phyloP scores from a whole-genome alignment of 202 grass and related monocot species.

The Carex sylvatica region DNA sequence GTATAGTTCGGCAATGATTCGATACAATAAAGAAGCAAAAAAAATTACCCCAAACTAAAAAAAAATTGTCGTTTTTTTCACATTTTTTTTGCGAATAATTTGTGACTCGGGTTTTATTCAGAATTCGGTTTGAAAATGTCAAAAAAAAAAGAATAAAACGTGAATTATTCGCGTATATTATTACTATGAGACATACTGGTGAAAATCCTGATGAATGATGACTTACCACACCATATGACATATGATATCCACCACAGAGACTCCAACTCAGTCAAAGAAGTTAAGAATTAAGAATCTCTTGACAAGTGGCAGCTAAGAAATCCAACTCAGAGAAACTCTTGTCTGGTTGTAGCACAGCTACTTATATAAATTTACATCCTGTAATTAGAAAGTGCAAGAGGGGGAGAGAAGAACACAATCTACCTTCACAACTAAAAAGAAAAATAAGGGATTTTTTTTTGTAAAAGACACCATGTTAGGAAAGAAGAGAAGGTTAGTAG shows the following conservation, averaged over 20 bases:
- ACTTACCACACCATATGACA: not conserved
- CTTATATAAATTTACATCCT: not conserved
- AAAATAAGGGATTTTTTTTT: not conserved
- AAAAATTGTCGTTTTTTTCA: no score
- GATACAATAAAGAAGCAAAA: no score
- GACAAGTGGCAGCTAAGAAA: not conserved
- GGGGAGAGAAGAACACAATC: not conserved
- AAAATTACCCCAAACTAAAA: no score
- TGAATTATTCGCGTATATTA: no score
- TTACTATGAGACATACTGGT: not conserved
- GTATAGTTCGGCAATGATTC: no score
- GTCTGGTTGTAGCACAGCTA: not conserved
- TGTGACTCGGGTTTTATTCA: no score
- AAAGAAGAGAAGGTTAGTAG: not conserved
- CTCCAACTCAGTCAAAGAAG: constrained; percentile 3
- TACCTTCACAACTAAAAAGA: not conserved
- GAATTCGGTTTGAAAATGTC: no score
- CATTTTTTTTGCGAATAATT: no score
- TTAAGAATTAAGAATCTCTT: constrained; percentile 7
- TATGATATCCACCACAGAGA: not conserved
- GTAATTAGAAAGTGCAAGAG: not conserved
- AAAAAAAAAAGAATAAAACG: no score
- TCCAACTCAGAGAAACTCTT: not conserved
- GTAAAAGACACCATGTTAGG: constrained; percentile 1
- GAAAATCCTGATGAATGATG: not conserved